Evolutionary conservation across 192 early-diverging fungal species (phyloP).

Genomic region (Entophlyctis luteolus): DNA sequence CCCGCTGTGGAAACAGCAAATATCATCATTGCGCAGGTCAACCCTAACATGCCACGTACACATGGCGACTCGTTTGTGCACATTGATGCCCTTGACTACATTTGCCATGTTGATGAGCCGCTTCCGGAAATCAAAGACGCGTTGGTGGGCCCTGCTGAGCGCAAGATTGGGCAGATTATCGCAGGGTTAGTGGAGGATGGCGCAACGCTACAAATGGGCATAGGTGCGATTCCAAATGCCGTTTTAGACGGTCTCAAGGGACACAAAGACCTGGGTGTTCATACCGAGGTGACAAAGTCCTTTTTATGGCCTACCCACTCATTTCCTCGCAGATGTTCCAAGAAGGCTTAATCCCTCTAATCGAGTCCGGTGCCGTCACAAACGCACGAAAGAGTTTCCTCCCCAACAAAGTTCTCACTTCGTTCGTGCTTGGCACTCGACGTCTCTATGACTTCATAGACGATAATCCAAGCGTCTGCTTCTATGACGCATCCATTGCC

Average conservation of each 20-base stretch:
- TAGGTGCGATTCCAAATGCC: slow-evolving; percentile 50
- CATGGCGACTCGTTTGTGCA: slow-evolving; percentile 45
- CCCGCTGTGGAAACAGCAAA: slow-evolving; percentile 42
- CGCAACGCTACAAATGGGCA: slow-evolving; percentile 52
- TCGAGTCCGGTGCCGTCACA: slow-evolving; percentile 42
- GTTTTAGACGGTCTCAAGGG: slow-evolving; percentile 37
- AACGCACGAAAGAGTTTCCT: slow-evolving; percentile 41
- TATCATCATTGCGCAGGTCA: slow-evolving; percentile 48
- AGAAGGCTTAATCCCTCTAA: slow-evolving; percentile 46
- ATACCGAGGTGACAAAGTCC: slow-evolving; percentile 32
- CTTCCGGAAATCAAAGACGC: slow-evolving; percentile 12
- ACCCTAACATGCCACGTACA: slow-evolving; percentile 40
- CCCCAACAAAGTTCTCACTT: slow-evolving; percentile 36
- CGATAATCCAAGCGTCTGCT: slow-evolving; percentile 43
- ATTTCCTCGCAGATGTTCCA: slow-evolving; percentile 55
- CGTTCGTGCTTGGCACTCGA: slow-evolving; percentile 36
- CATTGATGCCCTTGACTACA: slow-evolving; percentile 40
- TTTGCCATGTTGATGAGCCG: slow-evolving; percentile 37
- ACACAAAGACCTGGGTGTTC: slow-evolving; percentile 52
- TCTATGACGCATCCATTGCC: slow-evolving; percentile 39
- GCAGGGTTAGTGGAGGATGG: slow-evolving; percentile 45
- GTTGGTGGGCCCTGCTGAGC: slow-evolving; percentile 30
- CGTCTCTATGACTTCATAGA: slow-evolving; percentile 45
- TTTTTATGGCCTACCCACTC: too few relatives aligned
- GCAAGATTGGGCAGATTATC: slow-evolving; percentile 42